These are phyloP conservation scores for Cardamine occulta DNA, from an alignment of 345 rosid species.

Conservation along the genomic window DNA sequence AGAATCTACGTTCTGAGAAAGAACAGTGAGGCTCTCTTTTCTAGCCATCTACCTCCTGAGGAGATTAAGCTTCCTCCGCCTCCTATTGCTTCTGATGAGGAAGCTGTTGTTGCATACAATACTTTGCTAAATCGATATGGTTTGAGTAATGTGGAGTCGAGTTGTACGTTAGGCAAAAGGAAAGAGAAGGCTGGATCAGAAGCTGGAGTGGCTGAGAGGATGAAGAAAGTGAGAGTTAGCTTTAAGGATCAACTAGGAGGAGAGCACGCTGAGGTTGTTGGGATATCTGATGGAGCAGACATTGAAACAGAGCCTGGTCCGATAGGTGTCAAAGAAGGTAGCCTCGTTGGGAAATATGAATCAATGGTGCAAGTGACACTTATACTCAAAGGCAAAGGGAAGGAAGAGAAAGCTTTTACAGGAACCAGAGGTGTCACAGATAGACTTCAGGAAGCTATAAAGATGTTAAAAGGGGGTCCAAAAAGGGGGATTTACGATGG, in stretches of 20 bases:
- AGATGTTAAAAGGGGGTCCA: constrained; percentile 57
- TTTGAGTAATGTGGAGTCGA: too few relatives aligned
- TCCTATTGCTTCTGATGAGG: constrained; percentile 87
- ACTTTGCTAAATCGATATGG: constrained; percentile 83
- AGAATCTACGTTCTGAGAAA: constrained; percentile 79
- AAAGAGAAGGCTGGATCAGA: constrained; percentile 68
- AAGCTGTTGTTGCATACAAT: constrained; percentile 82
- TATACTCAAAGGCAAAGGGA: constrained; percentile 77
- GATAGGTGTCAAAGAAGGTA: constrained; percentile 85
- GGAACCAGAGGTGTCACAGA: constrained; percentile 61
- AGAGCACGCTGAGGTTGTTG: constrained; percentile 86
- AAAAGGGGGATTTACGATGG: constrained; percentile 61
- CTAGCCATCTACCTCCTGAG: constrained; percentile 56
- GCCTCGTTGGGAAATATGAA: constrained; percentile 91
- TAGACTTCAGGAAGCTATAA: constrained; percentile 71
- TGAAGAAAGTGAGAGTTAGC: constrained; percentile 62
- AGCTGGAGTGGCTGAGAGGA: constrained; percentile 63
- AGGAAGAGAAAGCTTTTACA: constrained; percentile 50
- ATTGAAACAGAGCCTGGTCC: constrained; percentile 98
- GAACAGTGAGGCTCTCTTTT: constrained; percentile 81
- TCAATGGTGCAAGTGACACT: constrained; percentile 73
- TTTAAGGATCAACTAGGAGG: constrained; percentile 92
- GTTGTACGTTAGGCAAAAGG: constrained; percentile 39
- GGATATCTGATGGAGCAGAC: constrained; percentile 90
- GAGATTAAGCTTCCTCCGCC: constrained; percentile 75